Base-by-base conservation (phyloP, 108 stramenopile genomes). In the Cyclotella atomus region DNA sequence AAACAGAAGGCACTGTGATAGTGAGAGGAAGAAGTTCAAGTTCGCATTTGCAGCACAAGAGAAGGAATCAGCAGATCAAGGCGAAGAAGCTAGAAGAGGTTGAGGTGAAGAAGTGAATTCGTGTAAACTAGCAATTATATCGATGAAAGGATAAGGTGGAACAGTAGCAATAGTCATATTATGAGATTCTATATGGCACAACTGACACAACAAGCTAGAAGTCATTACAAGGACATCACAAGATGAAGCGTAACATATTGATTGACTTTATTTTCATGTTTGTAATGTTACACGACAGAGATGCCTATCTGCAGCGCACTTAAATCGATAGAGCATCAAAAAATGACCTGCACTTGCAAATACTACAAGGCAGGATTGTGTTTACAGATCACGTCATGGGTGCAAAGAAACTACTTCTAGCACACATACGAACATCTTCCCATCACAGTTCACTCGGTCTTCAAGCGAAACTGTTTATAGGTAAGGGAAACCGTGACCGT, bases 11-110 rank as follows among this genome's bases (percentile, higher is more conserved):
- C 79, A 81, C 36, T 77, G 52, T 29, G 76, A 86, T 65, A 81
- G 78, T 24, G 80, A 85, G 33, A 63, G 84, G n/a, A 85, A 89
- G 41, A 87, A 88, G 75, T 90, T 93, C 49, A 85, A 86, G 72
- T 75, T 78, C 35, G 69, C 77, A 66, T 89, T 90, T 29, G 20
- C 52, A 24, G 20, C 52, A 52, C n/a, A 41, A 41, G 38, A 41
- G 6, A 41, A 41, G 38, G 12, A 41, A 12, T 41, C 38, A 41
- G 12, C 6, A 41, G 12, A 6, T 9, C 6, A 41, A 9, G 38
- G 12, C 6, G 9, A 41, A 41, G 38, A 9, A 41, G 6, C 9
- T 9, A 41, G 12, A 12, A 9, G 9, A 41, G 9, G 38, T 41
- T 9, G 6, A 41, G 9, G 12, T 17, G n/a, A 23, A 52, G 50